A percentile compares a stretch with the other conserved stretches of the same genome.
Evolutionary conservation across 495 filamentous ascomycete species (phyloP).

Genomic region (Penicillium desertorum): DNA sequence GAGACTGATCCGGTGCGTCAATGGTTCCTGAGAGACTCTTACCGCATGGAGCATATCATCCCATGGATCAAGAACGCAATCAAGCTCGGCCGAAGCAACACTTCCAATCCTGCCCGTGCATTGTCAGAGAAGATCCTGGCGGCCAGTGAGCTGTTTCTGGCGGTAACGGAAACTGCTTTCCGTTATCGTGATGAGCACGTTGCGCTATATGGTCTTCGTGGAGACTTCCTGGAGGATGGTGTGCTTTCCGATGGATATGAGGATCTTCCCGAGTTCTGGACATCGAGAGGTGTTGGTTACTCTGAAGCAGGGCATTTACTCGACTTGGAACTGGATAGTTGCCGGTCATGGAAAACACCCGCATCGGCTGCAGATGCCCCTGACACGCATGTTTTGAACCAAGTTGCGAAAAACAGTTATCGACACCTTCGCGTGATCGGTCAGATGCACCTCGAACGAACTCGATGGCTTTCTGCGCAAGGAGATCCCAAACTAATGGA

Average conservation of each 20-base stretch:
- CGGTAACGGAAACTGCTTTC: constrained; percentile 69
- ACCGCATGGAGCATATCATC: constrained; percentile 69
- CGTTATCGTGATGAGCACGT: constrained; percentile 68
- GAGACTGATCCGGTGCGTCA: constrained; percentile 72
- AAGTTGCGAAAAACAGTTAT: constrained; percentile 53
- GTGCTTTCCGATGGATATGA: constrained; percentile 60
- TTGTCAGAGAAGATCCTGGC: constrained; percentile 63
- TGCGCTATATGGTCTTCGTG: constrained; percentile 65
- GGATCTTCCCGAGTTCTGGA: constrained; percentile 77
- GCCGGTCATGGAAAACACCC: constrained; percentile 43
- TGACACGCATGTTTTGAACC: constrained; percentile 38
- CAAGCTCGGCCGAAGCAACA: constrained; percentile 52
- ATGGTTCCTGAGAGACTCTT: constrained; percentile 79
- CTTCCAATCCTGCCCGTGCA: constrained; percentile 33
- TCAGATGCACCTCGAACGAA: constrained; percentile 60
- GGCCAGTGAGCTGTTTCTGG: constrained; percentile 74
- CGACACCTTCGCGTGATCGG: constrained; percentile 58
- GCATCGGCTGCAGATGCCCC: constrained; percentile 31
- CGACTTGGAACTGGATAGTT: constrained; percentile 46
- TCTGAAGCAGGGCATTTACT: constrained; percentile 52
- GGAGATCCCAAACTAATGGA: constrained; percentile 45
- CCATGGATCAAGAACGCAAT: constrained; percentile 73
- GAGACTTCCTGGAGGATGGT: constrained; percentile 65
- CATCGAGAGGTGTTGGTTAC: constrained; percentile 51
- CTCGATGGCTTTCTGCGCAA: constrained; percentile 57